Conservation (phyloP, 2,329 filamentous ascomycete genomes). For the Colletotrichum spinosum region DNA sequence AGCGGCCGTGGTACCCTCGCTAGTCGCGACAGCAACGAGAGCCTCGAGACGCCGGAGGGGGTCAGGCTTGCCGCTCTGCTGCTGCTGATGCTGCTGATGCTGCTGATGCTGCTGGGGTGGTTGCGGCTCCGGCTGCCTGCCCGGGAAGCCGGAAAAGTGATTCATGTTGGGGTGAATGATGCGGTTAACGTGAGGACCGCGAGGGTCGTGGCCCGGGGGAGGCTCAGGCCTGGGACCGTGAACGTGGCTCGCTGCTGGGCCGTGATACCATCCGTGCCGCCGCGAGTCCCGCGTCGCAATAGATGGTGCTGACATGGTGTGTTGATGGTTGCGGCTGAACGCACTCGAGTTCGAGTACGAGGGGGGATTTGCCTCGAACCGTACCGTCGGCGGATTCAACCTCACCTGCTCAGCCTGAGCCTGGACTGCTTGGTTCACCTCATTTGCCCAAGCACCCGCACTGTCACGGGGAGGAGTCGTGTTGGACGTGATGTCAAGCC, state of each 20-base stretch:
- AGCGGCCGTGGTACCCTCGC: slow-evolving; percentile 55
- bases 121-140: slow-evolving; percentile 45
- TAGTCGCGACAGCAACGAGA: slow-evolving; percentile 57
- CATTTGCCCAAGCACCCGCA: slow-evolving; percentile 67
- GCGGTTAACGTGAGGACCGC: slow-evolving; percentile 62
- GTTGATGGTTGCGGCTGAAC: slow-evolving; percentile 55
- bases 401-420: slow-evolving; percentile 65
- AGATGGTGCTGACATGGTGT: slow-evolving; percentile 70
- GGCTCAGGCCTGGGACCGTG: slow-evolving; percentile 40
- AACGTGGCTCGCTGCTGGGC: slow-evolving; percentile 52
- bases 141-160: slow-evolving; percentile 64
- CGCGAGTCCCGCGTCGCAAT: slow-evolving; percentile 70
- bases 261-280: slow-evolving; percentile 80
- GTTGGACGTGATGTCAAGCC: slow-evolving; percentile 71
- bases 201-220: slow-evolving; percentile 43
- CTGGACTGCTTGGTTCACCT: slow-evolving; percentile 66
- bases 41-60: slow-evolving; percentile 54
- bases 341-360: slow-evolving; percentile 37
- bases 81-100: slow-evolving; percentile 35
- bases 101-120: slow-evolving; percentile 37
- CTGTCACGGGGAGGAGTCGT: slow-evolving; percentile 63
- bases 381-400: slow-evolving; percentile 59
- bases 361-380: slow-evolving; percentile 65
- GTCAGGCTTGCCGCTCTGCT: slow-evolving; percentile 44
- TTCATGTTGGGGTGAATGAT: slow-evolving; percentile 69